Base-by-base conservation (phyloP, 768 basidiomycete genomes). In the Tylopilus felleus region DNA sequence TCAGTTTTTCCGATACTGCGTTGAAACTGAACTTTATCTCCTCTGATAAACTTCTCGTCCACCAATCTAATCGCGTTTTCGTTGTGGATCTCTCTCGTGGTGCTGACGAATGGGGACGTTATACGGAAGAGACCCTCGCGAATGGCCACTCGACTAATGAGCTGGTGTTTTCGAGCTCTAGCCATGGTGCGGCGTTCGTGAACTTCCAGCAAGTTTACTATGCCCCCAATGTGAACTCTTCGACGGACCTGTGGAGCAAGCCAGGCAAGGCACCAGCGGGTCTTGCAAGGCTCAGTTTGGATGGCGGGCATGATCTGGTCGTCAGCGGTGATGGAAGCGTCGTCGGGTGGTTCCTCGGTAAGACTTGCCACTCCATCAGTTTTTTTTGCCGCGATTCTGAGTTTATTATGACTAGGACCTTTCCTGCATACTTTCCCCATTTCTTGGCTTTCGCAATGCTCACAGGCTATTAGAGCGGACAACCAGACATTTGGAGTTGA, bases 301-400 rank as follows among this genome's bases (percentile, higher is more conserved):
- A 89, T 65, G 88, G 88, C 17, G 88, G 86, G 1, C 88, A 90
- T 60, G 84, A 85, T 63, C 65, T 89, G 35, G 75, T 81, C 2
- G 84, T 80, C 73, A 85, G 80, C 31, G 63, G 77, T 12, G 83
- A 88, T 63, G 87, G 88, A 17, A 80, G 75, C 50, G 82, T 73
- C 29, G 51, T 89, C 31, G 86, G 87, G 57, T 90, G 88, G 88
- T 80, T 90, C 68, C 75, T 90, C 28, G 88, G 88, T 86, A 64
- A 42, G 75, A 39, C 12, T 33, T 45, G 22, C 35, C 25, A 29
- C 54, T 27, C 8, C n/a, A 39, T 40, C 16, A 36, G 4, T n/a
- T 14, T 14, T 33, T 17, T 47, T 47, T 40, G 44, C 27, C 10
- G 35, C 1, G 22, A 44, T 49, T 38, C 51, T 54, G 36, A 57